phyloP scores from a whole-genome alignment of 495 filamentous ascomycete genomes.

The Podospora bellae-mahoneyi region DNA sequence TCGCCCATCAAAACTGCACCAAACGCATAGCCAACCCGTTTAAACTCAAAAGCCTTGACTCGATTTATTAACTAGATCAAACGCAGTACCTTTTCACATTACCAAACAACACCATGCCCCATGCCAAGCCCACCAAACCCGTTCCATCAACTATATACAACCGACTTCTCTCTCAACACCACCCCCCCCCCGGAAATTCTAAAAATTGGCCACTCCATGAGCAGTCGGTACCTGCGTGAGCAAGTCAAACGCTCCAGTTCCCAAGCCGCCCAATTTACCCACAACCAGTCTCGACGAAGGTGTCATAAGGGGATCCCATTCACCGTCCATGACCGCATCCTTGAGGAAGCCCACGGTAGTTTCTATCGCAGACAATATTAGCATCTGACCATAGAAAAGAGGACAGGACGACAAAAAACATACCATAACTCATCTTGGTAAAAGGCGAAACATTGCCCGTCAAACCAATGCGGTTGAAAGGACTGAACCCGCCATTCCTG shows the following conservation, averaged over 20 bases:
- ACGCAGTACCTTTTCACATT: not conserved
- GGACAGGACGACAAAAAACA: not conserved
- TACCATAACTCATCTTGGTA: constrained; percentile 93
- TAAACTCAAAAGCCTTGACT: not conserved
- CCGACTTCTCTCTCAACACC: not conserved
- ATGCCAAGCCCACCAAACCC: not conserved
- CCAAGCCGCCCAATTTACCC: constrained; percentile 73
- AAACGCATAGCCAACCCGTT: no score
- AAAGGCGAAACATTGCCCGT: constrained; percentile 81
- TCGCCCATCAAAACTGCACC: no score
- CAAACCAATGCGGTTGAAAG: constrained; percentile 88
- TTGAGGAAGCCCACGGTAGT: constrained; percentile 90
- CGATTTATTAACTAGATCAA: not conserved
- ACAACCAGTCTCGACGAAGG: constrained; percentile 87
- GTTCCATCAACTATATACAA: not conserved
- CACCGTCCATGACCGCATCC: constrained; percentile 84
- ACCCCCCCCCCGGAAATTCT: not conserved
- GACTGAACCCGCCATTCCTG: constrained; percentile 73
- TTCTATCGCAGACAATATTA: constrained; percentile 40
- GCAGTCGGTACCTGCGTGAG: constrained; percentile 50
- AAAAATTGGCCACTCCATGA: constrained; percentile 25
- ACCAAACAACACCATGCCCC: not conserved
- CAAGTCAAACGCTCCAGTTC: constrained; percentile 90
- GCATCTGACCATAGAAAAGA: not conserved
- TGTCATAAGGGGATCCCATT: constrained; percentile 81